Base-by-base conservation (phyloP, 805 yeast genomes). In the Saccharomycopsis amapae region DNA sequence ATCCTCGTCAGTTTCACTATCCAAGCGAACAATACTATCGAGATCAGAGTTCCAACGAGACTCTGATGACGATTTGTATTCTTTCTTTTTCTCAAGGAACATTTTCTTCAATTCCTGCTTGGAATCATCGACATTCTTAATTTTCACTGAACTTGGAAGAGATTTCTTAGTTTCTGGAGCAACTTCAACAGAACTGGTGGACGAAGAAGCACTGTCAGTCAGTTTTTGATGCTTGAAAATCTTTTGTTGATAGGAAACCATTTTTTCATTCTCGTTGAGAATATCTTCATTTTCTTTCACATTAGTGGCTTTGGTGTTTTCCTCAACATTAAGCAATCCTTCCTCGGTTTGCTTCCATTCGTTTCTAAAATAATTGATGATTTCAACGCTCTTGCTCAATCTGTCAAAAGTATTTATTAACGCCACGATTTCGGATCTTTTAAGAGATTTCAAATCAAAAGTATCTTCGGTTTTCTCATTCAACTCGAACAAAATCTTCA, bases 361-460 rank as follows among this genome's bases (percentile, higher is more conserved):
- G 5, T 35, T 20, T 45, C 54, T 48, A 32, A 93, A 93, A 55
- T 77, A 74, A 51, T 76, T 76, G 42, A 89, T 79, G 23, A 95
- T 77, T 47, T 72, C 75, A 24, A 93, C 70, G 28, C 95, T 83
- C 65, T 87, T 87, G 3, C 96, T 84, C 48, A 93, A 71, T 56
- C 97, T 76, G 58, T 89, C 96, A 65, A 87, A 87, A 0, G 97
- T 90, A 66, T 93, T 93, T 56, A 93, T 68, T 53, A 93, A 73
- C 1, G 96, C 94, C 43, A 90, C 90, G 49, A 93, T 67, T 65
- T 93, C 99, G 49, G 85, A 79, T 55, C 87, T 75, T 34, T 85
- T 73, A 58, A 85, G 72, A 7, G 49, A 43, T 26, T 79, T 71
- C 38, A 83, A 74, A 23, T 74, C 75, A 38, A 69, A 64, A 39